A percentile compares a stretch with the other conserved stretches of the same genome.
Conservation (phyloP, 306 rosid species). For the Trichosanthes cucumerina region DNA sequence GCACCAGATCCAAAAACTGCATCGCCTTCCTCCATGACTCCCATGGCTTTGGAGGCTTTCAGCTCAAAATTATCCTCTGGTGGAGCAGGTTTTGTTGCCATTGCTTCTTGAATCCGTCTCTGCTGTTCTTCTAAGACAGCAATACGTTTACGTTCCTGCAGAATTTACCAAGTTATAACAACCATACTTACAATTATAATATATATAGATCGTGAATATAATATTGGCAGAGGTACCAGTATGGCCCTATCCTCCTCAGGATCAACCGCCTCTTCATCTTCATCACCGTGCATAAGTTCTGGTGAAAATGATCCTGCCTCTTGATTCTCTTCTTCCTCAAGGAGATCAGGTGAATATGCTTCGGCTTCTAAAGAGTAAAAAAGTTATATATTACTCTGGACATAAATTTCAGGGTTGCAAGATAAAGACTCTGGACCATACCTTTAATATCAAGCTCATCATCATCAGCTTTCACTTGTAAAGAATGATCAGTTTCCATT, state of each 20-base stretch:
- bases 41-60: slow-evolving; percentile 91
- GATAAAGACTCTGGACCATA: slow-evolving; percentile 15
- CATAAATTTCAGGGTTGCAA: not conserved
- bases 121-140: slow-evolving; percentile 74
- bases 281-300: slow-evolving; percentile 72
- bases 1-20: slow-evolving; percentile 85
- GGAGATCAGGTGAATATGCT: slow-evolving; percentile 58
- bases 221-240: slow-evolving; percentile 27
- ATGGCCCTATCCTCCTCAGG: slow-evolving; percentile 90
- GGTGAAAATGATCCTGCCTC: slow-evolving; percentile 89
- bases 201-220: not conserved
- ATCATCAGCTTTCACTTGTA: slow-evolving; percentile 29
- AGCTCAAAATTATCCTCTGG: slow-evolving; percentile 73
- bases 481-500: slow-evolving; percentile 26
- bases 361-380: slow-evolving; percentile 26
- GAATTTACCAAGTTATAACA: slow-evolving; percentile 8
- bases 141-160: slow-evolving; percentile 67
- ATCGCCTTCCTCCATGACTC: slow-evolving; percentile 94
- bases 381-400: not conserved
- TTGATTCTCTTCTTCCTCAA: slow-evolving; percentile 37
- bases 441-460: slow-evolving; percentile 44
- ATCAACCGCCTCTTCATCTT: slow-evolving; percentile 70
- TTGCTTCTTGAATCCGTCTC: slow-evolving; percentile 64
- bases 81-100: slow-evolving; percentile 72
- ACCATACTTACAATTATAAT: not conserved